These are phyloP conservation scores for Trifolium dubium DNA, from an alignment of 306 rosid species.

Conservation along the genomic window DNA sequence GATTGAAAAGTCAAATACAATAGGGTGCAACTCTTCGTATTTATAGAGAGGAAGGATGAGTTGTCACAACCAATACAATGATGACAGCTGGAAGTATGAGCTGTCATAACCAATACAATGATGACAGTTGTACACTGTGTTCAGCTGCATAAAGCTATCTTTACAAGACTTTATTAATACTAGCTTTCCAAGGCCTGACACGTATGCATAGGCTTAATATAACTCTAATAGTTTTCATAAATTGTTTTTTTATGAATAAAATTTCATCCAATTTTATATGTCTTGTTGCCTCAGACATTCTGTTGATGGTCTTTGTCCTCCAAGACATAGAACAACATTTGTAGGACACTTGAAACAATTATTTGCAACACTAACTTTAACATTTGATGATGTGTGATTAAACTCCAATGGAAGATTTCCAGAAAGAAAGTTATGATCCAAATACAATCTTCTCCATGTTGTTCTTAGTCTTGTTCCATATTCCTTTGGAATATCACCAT, in stretches of 20 bases:
- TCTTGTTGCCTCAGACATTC: constrained; percentile 44
- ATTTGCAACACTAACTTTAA: constrained; percentile 49
- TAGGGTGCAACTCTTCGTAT: no score
- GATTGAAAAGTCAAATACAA: no score
- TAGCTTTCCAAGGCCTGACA: no score
- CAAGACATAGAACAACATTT: constrained; percentile 35
- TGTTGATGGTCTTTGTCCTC: constrained; percentile 48
- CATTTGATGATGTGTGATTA: neutral
- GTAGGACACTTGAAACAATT: constrained; percentile 58
- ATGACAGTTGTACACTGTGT: no score
- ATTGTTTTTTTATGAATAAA: neutral
- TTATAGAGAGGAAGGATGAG: no score
- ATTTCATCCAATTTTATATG: constrained; percentile 2
- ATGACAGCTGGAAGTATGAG: no score
- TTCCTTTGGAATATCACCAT: constrained; percentile 47
- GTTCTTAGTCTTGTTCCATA: constrained; percentile 43
- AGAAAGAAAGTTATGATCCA: constrained; percentile 51
- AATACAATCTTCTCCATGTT: constrained; percentile 44
- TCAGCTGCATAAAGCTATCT: no score
- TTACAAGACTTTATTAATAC: no score
- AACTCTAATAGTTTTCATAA: no score
- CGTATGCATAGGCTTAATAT: no score
- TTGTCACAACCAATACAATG: no score
- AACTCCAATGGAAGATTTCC: constrained; percentile 51
- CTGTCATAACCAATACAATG: no score